Evolutionary conservation across 148 eudicot species (phyloP), one percentile per base, ranked within the genome.

Genomic region (Mesembryanthemum crystallinum): DNA sequence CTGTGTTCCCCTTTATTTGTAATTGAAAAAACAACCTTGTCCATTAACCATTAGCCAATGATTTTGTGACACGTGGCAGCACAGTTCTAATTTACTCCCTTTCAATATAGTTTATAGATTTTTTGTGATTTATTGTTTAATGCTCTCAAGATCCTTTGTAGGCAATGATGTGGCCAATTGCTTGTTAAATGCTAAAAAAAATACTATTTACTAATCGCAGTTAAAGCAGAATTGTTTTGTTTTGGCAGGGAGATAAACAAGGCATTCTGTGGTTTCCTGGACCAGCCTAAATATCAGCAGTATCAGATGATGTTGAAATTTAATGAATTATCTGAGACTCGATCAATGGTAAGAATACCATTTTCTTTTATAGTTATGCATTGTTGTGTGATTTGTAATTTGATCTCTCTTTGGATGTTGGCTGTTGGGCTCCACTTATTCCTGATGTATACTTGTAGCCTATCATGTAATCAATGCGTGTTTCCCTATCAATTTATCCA

Each of bases 201-300:
- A 76, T 5, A n/a, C 42, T 59, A 57, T 61, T 42, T 76, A 24
- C 18, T 23, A 35, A 21, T 1, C 25, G 54, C 67, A 42, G 77
- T 4, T 27, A 32, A 17, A 52, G 6, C 43, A 27, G 49, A 57
- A 67, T 62, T 21, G n/a, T 23, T 62, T 73, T 23, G 45, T 61
- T 69, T 83, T 79, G 75, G 45, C 83, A 92, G 98, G 84, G 98
- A 94, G 90, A 85, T 86, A 71, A 92, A 94, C 85, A 94, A 94
- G 86, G 97, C 98, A 66, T 94, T 89, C 73, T 92, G 96, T 83
- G 97, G 98, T 78, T 94, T 94, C 79, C 58, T 82, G 47, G 89
- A 87, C 77, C 87, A 83, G 54, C 65, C 73, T 39, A 82, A 82
- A 75, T 59, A 66, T 78, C 82, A 77, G 73, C 84, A 77, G 43